Conservation (phyloP, 2,329 filamentous ascomycete species). For the Fusarium decemcellulare region DNA sequence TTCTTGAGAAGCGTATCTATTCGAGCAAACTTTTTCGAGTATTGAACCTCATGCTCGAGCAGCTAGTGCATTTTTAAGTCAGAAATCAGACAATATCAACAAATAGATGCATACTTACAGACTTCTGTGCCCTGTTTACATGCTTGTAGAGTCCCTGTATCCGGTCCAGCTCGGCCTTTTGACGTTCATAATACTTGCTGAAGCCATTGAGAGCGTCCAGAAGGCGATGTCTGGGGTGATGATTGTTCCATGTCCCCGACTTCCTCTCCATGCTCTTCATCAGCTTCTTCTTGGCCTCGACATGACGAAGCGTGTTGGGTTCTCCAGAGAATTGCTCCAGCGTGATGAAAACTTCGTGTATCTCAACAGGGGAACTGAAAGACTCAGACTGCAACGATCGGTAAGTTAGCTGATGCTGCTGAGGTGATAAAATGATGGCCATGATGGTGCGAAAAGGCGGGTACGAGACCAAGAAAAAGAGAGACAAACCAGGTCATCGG, state of each 20-base stretch:
- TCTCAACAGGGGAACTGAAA: constrained; percentile 31
- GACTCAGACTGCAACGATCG: constrained; percentile 21
- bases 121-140: constrained; percentile 53
- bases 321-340: constrained; percentile 42
- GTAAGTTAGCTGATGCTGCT: constrained; percentile 19
- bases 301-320: constrained; percentile 45
- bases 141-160: constrained; percentile 54
- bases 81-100: background rate
- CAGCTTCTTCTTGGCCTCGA: constrained; percentile 50
- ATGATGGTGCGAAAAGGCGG: background rate
- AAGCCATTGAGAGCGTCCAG: constrained; percentile 58
- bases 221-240: constrained; percentile 57
- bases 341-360: constrained; percentile 47
- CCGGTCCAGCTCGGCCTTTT: constrained; percentile 54
- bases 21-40: constrained; percentile 66
- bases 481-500: constrained; percentile 35
- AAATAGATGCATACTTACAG: constrained; percentile 9
- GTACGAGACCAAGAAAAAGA: background rate
- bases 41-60: constrained; percentile 70
- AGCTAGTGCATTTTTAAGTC: constrained; percentile 47
- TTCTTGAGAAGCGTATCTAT: constrained; percentile 58
- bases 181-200: constrained; percentile 50
- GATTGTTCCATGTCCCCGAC: constrained; percentile 51
- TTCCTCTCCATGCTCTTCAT: constrained; percentile 47
- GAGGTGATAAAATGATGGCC: background rate